Evolutionary conservation across 352 stramenopile genomes (phyloP), one percentile per base, ranked within the genome.

Genomic region (Globisporangium abappressorium): DNA sequence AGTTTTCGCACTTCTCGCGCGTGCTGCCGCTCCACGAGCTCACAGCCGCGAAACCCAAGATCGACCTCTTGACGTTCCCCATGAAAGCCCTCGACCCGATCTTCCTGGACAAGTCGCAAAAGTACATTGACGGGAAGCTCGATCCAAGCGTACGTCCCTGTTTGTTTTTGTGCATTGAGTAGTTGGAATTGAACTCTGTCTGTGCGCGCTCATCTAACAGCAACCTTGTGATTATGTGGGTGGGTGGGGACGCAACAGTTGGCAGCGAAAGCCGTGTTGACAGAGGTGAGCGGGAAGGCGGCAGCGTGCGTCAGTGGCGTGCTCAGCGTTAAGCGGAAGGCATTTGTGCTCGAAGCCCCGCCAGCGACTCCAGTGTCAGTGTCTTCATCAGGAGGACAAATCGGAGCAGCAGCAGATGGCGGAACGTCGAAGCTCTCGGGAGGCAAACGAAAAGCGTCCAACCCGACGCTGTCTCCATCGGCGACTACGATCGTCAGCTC

Each of bases 101-200:
- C 46, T 56, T 84, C 30, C 72, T 96, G 2, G 84, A 91, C 49
- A 91, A 91, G 57, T 60, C 81, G 5, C 81, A 83, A 8, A 96
- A 96, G 61, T 95, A 95, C 72, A 78, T 96, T n/a, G 86, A 94
- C 65, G 89, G 87, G 47, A 80, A 79, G 55, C 77, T 96, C 7
- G 82, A 94, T 55, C 80, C 85, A 1, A 84, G 81, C 69, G 84
- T 93, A 78, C 33, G 54, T 62, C 0, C 59, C 15, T 51, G 43
- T 11, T 28, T 51, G 47, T 33, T 49, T 1, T 14, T 46, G 12
- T 4, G 18, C 0, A 30, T 36, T 47, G 12, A 26, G 14, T 30
- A 64, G 36, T 59, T 24, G n/a, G 2, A 26, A 30, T 41, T 43
- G 0, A 5, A 5, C 8, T 43, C 2, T 15, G 36, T 43, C 9